Evolutionary conservation across 306 rosid genomes (phyloP), one percentile per base, ranked within the genome.

Genomic region (Ceratonia siliqua): DNA sequence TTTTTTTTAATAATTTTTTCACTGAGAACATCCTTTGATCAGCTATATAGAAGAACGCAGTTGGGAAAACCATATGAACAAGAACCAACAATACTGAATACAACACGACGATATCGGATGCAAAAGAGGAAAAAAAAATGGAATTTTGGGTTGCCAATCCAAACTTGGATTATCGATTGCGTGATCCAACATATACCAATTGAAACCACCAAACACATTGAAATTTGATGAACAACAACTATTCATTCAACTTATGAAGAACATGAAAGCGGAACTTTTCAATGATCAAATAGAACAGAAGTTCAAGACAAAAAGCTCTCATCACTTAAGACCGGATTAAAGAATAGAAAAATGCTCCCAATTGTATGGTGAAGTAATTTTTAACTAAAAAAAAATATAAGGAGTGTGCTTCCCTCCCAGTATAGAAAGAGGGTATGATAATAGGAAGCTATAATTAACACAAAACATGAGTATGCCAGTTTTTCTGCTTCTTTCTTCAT

Each of bases 171-270:
- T 25, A 50, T 75, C 43, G 62, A 75, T 43, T 24, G 50, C 17
- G 25, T 20, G 48, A 64, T 57, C 62, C 87, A 64, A 74, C 50
- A 63, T 64, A 48, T 11, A 32, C 52, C 74, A 78, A 8, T 20
- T 42, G 27, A 69, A 62, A 69, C 42, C 2, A 2, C 62, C 62
- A 3, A 14, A 36, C 17, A 39, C 68, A 10, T 61, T 35, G 67
- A 68, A 15, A 18, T 32, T 15, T n/a, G 50, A 35, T 15, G 13
- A 58, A 58, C 11, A 20, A 15, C 8, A 24, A 53, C 15, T 5
- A 43, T 43, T 20, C 28, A 43, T 43, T 20, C 28, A 42, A 17
- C 27, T n/a, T 27, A 56, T 5, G 30, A 18, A 62, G 12, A 50
- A 8, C 48, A 11, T 39, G 18, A 59, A 30, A 43, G 46, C 27